A percentile compares a stretch with the other conserved stretches of the same genome.
Evolutionary conservation across 139 green algal species (phyloP).

Genomic region (Penium margaritaceum): DNA sequence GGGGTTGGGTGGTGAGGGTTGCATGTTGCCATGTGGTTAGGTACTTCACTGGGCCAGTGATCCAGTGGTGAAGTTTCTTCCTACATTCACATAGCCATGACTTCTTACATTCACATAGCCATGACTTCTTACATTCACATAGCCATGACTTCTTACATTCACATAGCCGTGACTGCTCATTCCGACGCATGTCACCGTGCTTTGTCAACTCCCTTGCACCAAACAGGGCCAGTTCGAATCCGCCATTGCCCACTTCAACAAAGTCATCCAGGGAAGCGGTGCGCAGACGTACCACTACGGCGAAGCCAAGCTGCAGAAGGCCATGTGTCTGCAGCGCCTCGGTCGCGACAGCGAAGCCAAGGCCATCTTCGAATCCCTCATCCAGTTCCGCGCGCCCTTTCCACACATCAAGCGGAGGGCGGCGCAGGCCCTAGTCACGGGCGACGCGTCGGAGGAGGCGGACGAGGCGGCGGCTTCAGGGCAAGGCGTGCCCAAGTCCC

Average conservation of each 20-base stretch:
- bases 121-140: no score
- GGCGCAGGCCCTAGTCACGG: not conserved
- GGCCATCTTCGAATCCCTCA: not conserved
- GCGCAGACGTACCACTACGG: not conserved
- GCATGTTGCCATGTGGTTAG: no score
- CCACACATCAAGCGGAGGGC: conserved; percentile 10
- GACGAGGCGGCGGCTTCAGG: not conserved
- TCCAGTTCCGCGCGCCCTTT: conserved; percentile 5
- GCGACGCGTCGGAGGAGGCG: not conserved
- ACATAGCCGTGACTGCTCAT: no score
- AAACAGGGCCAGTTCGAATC: conserved; percentile 2
- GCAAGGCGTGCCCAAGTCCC: not conserved
- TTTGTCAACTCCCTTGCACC: no score
- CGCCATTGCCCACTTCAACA: conserved; percentile 5
- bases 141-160: no score
- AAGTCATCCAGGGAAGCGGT: not conserved
- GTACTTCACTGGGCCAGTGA: no score
- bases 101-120: no score
- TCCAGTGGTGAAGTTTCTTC: no score
- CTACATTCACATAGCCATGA: no score
- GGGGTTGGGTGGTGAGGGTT: no score
- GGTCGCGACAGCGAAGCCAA: not conserved
- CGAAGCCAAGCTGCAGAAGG: conserved; percentile 1
- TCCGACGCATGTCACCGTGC: no score
- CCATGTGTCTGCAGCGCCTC: not conserved